These are phyloP conservation scores for Aureobasidium sp. DNA, from an alignment of 2,329 filamentous ascomycete species.

Conservation along the genomic window DNA sequence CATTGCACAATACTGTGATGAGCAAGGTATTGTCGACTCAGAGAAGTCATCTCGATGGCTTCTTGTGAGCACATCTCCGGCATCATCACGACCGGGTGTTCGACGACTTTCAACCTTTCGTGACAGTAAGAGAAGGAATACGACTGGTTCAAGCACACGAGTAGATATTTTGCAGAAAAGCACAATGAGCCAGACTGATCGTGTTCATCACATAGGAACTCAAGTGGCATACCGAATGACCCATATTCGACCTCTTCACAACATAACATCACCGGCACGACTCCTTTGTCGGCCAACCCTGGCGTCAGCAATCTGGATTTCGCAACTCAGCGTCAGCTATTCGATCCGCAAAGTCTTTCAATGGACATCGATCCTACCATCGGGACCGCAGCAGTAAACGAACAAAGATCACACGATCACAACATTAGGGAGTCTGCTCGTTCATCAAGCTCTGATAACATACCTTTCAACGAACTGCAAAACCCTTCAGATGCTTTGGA, in stretches of 20 bases:
- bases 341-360: constrained; percentile 18
- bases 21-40: no score
- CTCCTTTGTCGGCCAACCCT: not conserved
- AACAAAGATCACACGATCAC: constrained; percentile 14
- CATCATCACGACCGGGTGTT: no score
- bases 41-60: no score
- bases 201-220: constrained; percentile 9
- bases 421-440: constrained; percentile 1
- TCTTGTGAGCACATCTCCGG: no score
- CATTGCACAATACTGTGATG: not conserved
- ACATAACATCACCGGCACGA: not conserved
- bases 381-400: constrained; percentile 15
- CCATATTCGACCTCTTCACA: constrained; percentile 14
- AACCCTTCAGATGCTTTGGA: constrained; percentile 45
- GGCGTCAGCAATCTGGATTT: constrained; percentile 9
- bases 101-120: no score
- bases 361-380: constrained; percentile 23
- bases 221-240: constrained; percentile 22
- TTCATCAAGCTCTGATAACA: constrained; percentile 26
- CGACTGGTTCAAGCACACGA: not conserved
- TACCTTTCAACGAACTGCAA: constrained; percentile 38
- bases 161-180: not conserved
- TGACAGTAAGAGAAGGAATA: no score
- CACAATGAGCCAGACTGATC: constrained; percentile 14
- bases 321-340: constrained; percentile 1